phyloP scores from a whole-genome alignment of 2,329 filamentous ascomycete species.

The Epichloe sibirici region DNA sequence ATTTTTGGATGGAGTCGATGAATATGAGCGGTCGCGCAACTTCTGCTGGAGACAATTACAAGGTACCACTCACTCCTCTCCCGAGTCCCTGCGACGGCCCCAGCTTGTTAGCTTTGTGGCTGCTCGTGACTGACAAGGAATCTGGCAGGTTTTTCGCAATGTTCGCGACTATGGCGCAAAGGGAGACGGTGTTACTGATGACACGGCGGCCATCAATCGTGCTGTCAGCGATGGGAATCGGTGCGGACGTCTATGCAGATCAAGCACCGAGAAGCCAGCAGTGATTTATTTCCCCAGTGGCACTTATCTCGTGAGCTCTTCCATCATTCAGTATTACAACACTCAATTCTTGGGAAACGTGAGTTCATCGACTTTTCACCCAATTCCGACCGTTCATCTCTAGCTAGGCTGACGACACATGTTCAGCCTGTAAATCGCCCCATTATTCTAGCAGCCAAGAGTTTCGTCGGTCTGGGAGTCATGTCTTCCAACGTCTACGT shows the following conservation, averaged over 20 bases:
- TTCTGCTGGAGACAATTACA: background rate
- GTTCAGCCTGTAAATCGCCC: conserved; percentile 19
- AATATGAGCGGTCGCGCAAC: background rate
- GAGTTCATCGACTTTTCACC: background rate
- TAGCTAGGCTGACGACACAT: no score
- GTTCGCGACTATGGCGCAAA: background rate
- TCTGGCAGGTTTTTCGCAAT: background rate
- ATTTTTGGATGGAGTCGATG: background rate
- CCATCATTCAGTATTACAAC: conserved; percentile 51
- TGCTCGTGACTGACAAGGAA: no score
- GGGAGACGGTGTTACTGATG: background rate
- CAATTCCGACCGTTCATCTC: no score
- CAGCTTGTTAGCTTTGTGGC: no score
- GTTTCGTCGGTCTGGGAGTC: conserved; percentile 42
- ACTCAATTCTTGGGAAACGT: conserved; percentile 40
- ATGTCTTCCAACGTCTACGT: conserved; percentile 34
- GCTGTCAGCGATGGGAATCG: conserved; percentile 28
- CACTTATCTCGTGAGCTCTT: conserved; percentile 43
- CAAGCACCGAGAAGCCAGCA: conserved; percentile 20
- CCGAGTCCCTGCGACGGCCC: background rate
- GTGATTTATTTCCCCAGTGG: conserved; percentile 25
- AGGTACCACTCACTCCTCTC: background rate
- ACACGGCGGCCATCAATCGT: conserved; percentile 39
- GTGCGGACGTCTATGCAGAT: conserved; percentile 13
- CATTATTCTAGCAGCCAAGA: conserved; percentile 37